Conservation (phyloP, 1,139 yeast genomes). For the Pneumocystis carinii region DNA sequence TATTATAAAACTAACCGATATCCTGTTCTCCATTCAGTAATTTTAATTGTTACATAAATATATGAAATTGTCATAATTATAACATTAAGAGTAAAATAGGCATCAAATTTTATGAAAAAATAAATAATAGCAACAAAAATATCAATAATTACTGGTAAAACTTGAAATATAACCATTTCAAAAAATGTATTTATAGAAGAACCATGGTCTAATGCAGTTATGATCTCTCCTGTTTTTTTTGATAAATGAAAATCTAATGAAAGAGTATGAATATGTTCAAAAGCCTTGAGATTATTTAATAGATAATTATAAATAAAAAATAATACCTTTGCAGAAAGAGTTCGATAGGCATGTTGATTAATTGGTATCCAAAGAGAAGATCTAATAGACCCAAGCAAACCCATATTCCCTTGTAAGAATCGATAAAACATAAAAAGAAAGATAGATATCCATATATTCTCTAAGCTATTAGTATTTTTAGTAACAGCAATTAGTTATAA, state of each 20-base stretch:
- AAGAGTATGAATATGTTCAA: constrained; percentile 62
- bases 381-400: neutral
- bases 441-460: neutral
- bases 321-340: neutral
- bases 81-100: constrained; percentile 77
- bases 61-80: constrained; percentile 72
- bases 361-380: constrained; percentile 1
- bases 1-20: neutral
- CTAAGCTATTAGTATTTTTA: neutral
- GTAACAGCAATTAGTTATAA: neutral
- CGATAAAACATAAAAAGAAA: neutral
- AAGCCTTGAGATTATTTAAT: constrained; percentile 30
- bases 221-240: constrained; percentile 86
- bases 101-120: constrained; percentile 77
- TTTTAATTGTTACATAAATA: constrained; percentile 67
- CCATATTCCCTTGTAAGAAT: neutral
- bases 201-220: constrained; percentile 91
- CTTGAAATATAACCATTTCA: constrained; percentile 33
- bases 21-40: constrained; percentile 90
- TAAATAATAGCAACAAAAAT: constrained; percentile 60
- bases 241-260: constrained; percentile 82
- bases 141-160: constrained; percentile 79
- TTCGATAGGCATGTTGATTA: neutral
- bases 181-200: constrained; percentile 97
- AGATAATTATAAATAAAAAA: neutral